Percentiles rank a stretch among this genome's conserved stretches.
Evolutionary conservation across 768 basidiomycete species (phyloP).

Genomic region (Amanita molliuscula): DNA sequence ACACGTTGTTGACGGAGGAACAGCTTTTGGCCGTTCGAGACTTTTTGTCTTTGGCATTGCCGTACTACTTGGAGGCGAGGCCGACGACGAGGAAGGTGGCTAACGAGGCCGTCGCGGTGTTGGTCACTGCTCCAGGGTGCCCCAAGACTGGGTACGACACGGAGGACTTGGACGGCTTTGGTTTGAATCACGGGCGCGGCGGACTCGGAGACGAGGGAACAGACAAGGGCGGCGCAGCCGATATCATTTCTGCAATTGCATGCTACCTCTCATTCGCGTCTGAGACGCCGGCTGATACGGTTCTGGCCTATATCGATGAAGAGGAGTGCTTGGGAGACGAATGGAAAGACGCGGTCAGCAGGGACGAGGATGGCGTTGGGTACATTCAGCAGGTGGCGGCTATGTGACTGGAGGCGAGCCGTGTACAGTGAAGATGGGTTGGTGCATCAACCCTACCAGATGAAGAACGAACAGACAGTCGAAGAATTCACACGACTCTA

Average conservation of each 20-base stretch:
- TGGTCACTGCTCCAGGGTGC: slow-evolving; percentile 14
- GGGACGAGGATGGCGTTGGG: slow-evolving; percentile 9
- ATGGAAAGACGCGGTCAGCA: slow-evolving; percentile 14
- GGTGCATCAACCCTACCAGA: neutral
- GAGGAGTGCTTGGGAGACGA: slow-evolving; percentile 12
- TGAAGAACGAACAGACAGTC: neutral
- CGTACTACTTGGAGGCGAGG: slow-evolving; percentile 16
- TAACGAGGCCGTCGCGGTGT: slow-evolving; percentile 11
- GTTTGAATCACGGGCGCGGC: neutral
- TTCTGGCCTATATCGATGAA: slow-evolving; percentile 13
- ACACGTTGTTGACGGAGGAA: slow-evolving; percentile 15
- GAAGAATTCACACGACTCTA: neutral
- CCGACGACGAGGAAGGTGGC: slow-evolving; percentile 7
- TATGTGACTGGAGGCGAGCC: neutral
- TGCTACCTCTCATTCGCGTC: slow-evolving; percentile 18
- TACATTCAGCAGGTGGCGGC: slow-evolving; percentile 12
- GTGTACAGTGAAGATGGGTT: neutral
- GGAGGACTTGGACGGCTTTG: neutral
- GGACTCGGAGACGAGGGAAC: neutral
- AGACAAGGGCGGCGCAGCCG: slow-evolving; percentile 9
- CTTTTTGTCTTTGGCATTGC: slow-evolving; percentile 30
- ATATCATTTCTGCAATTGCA: slow-evolving; percentile 15
- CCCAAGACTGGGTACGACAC: neutral
- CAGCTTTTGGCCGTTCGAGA: slow-evolving; percentile 32
- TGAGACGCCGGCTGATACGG: slow-evolving; percentile 10